Evolutionary conservation across 106 monocot genomes (phyloP), one percentile per base, ranked within the genome.

Genomic region (Posidonia australis): DNA sequence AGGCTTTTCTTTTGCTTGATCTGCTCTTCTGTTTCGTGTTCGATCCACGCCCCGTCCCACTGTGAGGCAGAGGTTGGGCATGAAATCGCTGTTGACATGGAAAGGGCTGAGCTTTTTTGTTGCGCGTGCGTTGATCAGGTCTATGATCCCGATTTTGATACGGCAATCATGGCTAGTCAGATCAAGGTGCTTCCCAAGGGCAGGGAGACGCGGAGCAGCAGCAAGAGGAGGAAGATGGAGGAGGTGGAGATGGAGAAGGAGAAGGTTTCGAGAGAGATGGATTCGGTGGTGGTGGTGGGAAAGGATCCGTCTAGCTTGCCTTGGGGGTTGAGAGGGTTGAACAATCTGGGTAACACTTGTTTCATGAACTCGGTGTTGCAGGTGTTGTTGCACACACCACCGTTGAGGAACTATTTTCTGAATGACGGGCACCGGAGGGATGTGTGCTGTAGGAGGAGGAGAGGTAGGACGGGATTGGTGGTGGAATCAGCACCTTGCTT

Each of bases 351-450:
- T 11, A 86, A 62, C 51, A 86, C 86, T 25, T 86, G 86, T 53
- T 86, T 79, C 64, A 79, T 86, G 86, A 86, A 82, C 64, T 86
- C 86, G 18, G 73, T 86, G 0, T 72, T 86, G 9, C 82, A 86
- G 70, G 82, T 78, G 46, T 45, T 86, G 59, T 56, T 86, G 42
- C 86, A 86, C 61, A 71, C 82, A 17, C 74, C 76, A 60, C 86
- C 76, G 0, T 45, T 82, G 42, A 73, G 44, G 42, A 73, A 79
- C 30, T 74, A 86, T 67, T 86, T 86, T 60, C 59, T 79, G 54
- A 67, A 51, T 17, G 74, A 77, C 64, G 52, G 58, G n/a, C 79
- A 79, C 43, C 54, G 65, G 10, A 44, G 71, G 30, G 74, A 74
- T 65, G 21, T 61, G 1, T 77, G 79, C 58, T 42, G 66, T 27